Base-by-base conservation (phyloP, 208 protist genomes). In the Naegleria lovaniensis region DNA sequence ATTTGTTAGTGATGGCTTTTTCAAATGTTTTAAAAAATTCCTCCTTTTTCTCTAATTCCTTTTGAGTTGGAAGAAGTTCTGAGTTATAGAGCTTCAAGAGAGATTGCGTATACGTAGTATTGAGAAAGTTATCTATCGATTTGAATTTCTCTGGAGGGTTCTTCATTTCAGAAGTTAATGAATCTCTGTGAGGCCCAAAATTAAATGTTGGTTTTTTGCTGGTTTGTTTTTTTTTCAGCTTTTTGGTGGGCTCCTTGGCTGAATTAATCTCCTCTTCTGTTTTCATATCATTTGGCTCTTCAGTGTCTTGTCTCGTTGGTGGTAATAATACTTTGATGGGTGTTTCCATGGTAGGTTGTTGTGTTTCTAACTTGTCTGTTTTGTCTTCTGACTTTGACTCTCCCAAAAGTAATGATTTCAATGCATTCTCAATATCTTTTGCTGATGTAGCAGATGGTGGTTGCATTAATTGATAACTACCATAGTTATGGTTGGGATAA, bases 1-100 rank as follows among this genome's bases (percentile, higher is more conserved):
- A 88, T 36, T 58, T 88, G 0, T 38, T 33, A 29, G 6, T 58
- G 6, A 88, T 58, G 5, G 55, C 4, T 6, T n/a, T 58, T 88
- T 29, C 19, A n/a, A 88, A 33, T 38, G 11, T 51, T 39, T 51
- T 38, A 15, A 88, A 88, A 38, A 52, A 88, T 88, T 58, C n/a
- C 33, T 58, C 41, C 33, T 58, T 88, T 58, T 88, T 88, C 36
- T 58, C 41, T 22, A 88, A 39, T 58, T 88, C 85, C 85, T 88
- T 48, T 58, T 88, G 13, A 38, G 85, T 88, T 13, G 85, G 85
- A 19, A 39, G 5, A 5, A 88, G n/a, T 48, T 88, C 85, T 22
- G 13, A n/a, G 7, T 79, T 29, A 79, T 36, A 79, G 9, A 79
- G 29, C n/a, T 79, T 79, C 29, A 79, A 79, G 7, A 79, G 25